Percentiles rank a stretch among this genome's conserved stretches.
Evolutionary conservation across 1,284 basidiomycete genomes (phyloP).

Genomic region (Xerocomus nothofagi): DNA sequence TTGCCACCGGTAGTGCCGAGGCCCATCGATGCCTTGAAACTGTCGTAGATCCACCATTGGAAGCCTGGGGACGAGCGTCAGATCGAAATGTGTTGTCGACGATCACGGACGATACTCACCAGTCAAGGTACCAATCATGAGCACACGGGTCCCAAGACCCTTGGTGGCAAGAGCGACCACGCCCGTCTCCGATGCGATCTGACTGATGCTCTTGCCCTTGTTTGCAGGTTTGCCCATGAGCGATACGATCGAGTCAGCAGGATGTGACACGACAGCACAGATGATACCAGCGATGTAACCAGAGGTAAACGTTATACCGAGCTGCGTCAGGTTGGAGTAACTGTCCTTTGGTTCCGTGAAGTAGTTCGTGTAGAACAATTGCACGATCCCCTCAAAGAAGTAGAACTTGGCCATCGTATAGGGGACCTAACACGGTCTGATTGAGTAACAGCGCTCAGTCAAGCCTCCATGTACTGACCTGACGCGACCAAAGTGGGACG

Average conservation of each 20-base stretch:
- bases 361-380: conserved; percentile 74
- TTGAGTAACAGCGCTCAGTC: neutral
- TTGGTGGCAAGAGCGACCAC: conserved; percentile 63
- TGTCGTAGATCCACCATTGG: conserved; percentile 90
- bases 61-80: conserved; percentile 46
- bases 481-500: conserved; percentile 81
- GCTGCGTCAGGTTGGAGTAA: conserved; percentile 71
- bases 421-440: conserved; percentile 54
- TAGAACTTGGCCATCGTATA: conserved; percentile 90
- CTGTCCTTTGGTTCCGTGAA: conserved; percentile 72
- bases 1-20: conserved; percentile 84
- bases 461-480: conserved; percentile 43
- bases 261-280: conserved; percentile 81
- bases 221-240: conserved; percentile 75
- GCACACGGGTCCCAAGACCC: conserved; percentile 76
- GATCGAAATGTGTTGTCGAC: neutral
- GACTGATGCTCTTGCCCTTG: conserved; percentile 70
- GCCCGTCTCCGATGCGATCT: conserved; percentile 70
- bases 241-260: conserved; percentile 78
- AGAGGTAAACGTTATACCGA: conserved; percentile 78
- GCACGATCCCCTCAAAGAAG: conserved; percentile 80
- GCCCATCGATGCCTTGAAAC: conserved; percentile 78
- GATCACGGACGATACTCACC: conserved; percentile 35
- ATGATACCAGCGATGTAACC: conserved; percentile 83
- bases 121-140: conserved; percentile 81